Evolutionary conservation across 352 stramenopile species (phyloP).

Genomic region (Phytophthora cactorum): DNA sequence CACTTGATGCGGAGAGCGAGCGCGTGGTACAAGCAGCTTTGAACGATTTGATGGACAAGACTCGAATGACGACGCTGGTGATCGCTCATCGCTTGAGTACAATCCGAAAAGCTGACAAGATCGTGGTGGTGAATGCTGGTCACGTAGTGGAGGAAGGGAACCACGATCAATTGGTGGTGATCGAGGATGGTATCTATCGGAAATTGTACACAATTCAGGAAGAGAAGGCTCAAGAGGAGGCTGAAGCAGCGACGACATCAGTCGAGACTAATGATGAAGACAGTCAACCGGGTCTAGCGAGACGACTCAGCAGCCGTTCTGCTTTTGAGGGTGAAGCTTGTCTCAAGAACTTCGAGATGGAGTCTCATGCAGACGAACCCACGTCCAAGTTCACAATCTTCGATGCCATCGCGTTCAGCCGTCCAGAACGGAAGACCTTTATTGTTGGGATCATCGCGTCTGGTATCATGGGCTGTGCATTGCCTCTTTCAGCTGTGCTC

Average conservation of each 20-base stretch:
- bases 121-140: too few species aligned
- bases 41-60: constrained; percentile 28
- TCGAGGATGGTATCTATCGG: neutral
- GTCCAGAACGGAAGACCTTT: neutral
- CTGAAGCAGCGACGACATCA: neutral
- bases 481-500: constrained; percentile 36
- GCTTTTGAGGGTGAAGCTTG: neutral
- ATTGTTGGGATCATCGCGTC: neutral
- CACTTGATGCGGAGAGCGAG: constrained; percentile 49
- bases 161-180: too few species aligned
- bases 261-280: too few species aligned
- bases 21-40: constrained; percentile 32
- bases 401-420: neutral
- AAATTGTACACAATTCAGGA: neutral
- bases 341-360: neutral
- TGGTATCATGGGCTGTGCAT: neutral
- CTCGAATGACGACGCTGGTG: too few species aligned
- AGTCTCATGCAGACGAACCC: neutral
- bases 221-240: neutral
- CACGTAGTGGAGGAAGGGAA: too few species aligned
- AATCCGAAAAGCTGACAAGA: too few species aligned
- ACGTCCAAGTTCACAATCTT: neutral
- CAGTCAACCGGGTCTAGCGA: neutral
- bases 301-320: neutral
- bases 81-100: constrained; percentile 55